A percentile compares a stretch with the other conserved stretches of the same genome.
Conservation (phyloP, 2,329 filamentous ascomycete species). For the Fusarium sacchari region DNA sequence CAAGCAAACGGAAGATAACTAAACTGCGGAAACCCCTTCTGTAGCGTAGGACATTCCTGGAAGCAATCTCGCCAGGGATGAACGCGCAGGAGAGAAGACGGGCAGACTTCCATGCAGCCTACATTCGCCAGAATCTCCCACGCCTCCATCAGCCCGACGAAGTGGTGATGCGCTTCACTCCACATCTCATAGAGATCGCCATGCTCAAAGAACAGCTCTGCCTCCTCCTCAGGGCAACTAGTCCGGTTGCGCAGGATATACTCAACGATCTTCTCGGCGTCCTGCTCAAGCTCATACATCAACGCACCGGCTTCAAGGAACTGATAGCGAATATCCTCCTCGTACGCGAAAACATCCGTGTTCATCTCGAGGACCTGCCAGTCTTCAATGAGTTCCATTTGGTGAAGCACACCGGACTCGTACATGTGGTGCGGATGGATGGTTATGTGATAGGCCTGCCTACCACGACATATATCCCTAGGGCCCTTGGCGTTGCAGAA, state of each 20-base stretch:
- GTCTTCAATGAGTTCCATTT: not conserved
- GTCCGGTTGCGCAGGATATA: not conserved
- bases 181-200: not conserved
- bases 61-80: constrained; percentile 12
- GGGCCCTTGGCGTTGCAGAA: not conserved
- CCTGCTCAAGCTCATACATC: not conserved
- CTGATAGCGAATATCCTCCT: constrained; percentile 9
- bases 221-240: not conserved
- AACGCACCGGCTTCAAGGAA: constrained; percentile 21
- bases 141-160: not conserved
- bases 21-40: not conserved
- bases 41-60: not conserved
- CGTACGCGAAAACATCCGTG: not conserved
- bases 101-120: constrained; percentile 26
- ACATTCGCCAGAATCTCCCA: constrained; percentile 17
- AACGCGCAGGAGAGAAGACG: not conserved
- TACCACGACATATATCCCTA: not conserved
- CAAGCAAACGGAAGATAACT: not conserved
- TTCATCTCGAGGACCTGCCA: not conserved
- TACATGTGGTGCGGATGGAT: not conserved
- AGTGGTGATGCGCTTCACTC: not conserved
- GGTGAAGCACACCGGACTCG: not conserved
- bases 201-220: not conserved
- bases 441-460: constrained; percentile 16
- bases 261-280: not conserved